Conservation (phyloP, 345 rosid genomes). For the Abelmoschus esculentus region DNA sequence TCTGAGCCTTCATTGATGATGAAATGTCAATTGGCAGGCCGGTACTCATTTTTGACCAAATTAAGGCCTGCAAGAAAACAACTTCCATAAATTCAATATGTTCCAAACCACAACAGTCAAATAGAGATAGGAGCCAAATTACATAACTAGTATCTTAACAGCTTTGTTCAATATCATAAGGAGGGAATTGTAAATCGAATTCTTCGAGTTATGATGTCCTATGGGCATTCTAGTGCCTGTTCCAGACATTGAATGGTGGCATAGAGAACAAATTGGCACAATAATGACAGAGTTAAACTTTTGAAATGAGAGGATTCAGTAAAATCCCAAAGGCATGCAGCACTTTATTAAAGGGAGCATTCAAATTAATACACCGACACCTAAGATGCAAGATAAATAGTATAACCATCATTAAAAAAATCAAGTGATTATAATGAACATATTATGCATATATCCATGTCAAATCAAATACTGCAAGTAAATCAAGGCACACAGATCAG, state of each 20-base stretch:
- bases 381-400: neutral
- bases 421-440: neutral
- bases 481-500: conserved; percentile 7
- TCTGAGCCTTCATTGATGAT: conserved; percentile 83
- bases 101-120: neutral
- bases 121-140: conserved; percentile 11
- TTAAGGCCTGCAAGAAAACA: conserved; percentile 65
- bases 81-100: neutral
- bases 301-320: neutral
- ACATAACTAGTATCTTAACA: neutral
- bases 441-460: neutral
- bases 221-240: too few species aligned
- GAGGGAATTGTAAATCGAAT: neutral
- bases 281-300: neutral
- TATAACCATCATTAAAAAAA: neutral
- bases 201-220: neutral
- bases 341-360: neutral
- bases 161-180: conserved; percentile 3
- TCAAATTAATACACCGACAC: neutral
- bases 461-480: neutral
- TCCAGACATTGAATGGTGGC: too few species aligned
- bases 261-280: neutral
- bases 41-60: conserved; percentile 99
- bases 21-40: conserved; percentile 93
- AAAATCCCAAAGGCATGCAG: neutral